Base-by-base conservation (phyloP, 441 rosid genomes). In the Populus hybrid region DNA sequence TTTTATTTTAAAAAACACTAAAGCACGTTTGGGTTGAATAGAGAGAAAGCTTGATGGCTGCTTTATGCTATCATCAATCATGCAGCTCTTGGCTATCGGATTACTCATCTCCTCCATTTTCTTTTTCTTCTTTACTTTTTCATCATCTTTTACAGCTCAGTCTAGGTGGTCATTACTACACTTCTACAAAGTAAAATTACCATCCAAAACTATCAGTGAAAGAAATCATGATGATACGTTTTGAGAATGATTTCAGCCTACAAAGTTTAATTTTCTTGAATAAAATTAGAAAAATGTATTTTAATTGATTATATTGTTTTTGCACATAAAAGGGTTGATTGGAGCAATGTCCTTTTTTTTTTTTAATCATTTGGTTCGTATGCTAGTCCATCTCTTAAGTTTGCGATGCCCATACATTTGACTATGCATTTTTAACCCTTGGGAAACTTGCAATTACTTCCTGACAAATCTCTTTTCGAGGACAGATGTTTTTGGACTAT, bases 21-120 rank as follows among this genome's bases (percentile, higher is more conserved):
- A 81, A 86, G 80, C 88, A 84, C 80, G 85, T 78, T 85, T 79
- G 79, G 79, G 81, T 84, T 80, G 76, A 76, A 80, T 20, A 67
- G 72, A 59, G 72, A 59, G 42, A 78, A 88, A 86, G 77, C 28
- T 21, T 38, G 34, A 10, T 26, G 20, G 16, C 68, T 63, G 68
- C 85, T 72, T 80, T 69, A 75, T 78, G 38, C 23, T 65, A 34
- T 40, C 66, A 63, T 53, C 28, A 63, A 63, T 63, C 66, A 63
- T 63, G 28, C 66, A 63, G 11, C 23, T 63, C 66, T 23, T 23
- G 28, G 28, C 28, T 10, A 63, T 63, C 66, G 0, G 23, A 63
- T 21, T 10, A 10, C 66, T 63, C 28, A 16, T 26, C 28, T 12
- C 69, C 69, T 66, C 3, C 20, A 30, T 30, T 30, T 66, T 4